Evolutionary conservation across 208 protist species (phyloP).

Genomic region (Trypanosoma grayi): DNA sequence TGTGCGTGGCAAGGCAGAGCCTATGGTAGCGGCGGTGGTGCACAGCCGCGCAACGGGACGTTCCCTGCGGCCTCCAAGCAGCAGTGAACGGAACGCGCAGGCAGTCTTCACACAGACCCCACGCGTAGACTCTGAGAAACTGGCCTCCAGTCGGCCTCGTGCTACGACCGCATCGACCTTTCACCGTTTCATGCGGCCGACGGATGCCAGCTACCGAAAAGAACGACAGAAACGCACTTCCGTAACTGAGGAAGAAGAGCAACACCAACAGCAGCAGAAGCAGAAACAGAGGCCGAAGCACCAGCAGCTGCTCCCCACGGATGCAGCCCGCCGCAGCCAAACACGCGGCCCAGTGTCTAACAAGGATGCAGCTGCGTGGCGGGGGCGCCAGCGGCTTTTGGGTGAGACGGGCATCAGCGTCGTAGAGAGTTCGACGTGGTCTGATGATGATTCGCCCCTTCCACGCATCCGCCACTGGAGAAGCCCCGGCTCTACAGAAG

Average conservation of each 20-base stretch:
- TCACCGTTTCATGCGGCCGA: conserved; percentile 26
- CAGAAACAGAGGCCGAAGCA: too few species aligned
- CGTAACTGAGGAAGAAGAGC: background rate
- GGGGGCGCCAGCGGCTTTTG: conserved; percentile 15
- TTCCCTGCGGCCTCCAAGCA: background rate
- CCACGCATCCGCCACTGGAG: too few species aligned
- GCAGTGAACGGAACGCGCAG: background rate
- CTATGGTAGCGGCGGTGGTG: background rate
- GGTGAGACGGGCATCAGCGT: background rate
- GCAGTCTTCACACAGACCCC: conserved; percentile 23
- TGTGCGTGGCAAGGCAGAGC: background rate
- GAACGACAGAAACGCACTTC: conserved; percentile 11
- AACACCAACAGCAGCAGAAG: conserved; percentile 21
- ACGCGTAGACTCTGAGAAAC: background rate
- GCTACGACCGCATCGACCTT: background rate
- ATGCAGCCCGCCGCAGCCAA: background rate
- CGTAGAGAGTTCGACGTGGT: conserved; percentile 15
- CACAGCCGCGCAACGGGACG: background rate
- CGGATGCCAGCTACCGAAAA: conserved; percentile 26
- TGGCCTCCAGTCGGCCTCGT: background rate
- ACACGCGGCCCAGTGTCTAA: background rate
- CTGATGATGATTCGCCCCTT: conserved; percentile 27
- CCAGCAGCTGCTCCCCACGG: too few species aligned
- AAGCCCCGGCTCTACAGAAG: background rate
- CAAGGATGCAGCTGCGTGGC: conserved; percentile 6